Percentiles rank a stretch among this genome's conserved stretches.
Conservation (phyloP, 805 yeast genomes). For the Metschnikowia kunwiensis region DNA sequence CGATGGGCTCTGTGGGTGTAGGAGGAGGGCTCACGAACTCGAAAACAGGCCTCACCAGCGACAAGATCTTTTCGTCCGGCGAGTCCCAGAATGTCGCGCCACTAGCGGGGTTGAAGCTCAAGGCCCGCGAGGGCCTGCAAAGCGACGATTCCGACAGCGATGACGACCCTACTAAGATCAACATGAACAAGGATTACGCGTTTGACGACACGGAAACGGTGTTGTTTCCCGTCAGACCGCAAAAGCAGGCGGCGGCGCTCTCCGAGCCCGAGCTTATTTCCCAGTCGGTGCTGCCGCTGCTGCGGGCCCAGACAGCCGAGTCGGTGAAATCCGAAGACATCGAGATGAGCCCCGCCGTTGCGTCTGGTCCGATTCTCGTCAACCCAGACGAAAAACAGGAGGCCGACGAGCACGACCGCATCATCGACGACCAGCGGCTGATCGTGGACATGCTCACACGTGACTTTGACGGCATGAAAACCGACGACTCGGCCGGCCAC, state of each 20-base stretch:
- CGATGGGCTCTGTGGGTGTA: constrained; percentile 57
- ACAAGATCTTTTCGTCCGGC: constrained; percentile 44
- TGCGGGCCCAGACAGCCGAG: constrained; percentile 14
- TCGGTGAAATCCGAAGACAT: constrained; percentile 31
- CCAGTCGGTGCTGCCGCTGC: constrained; percentile 27
- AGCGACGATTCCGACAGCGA: constrained; percentile 37
- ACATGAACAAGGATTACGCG: constrained; percentile 61
- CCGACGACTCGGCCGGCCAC: constrained; percentile 13
- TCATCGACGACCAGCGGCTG: constrained; percentile 30
- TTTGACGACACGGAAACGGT: constrained; percentile 52
- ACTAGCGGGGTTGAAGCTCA: constrained; percentile 34
- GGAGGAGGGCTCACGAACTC: constrained; percentile 29
- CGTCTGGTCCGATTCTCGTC: constrained; percentile 4
- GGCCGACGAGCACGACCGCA: constrained; percentile 29
- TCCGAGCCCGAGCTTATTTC: constrained; percentile 5
- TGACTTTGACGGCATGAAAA: constrained; percentile 21
- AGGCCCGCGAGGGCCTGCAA: constrained; percentile 20
- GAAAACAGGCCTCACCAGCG: constrained; percentile 28
- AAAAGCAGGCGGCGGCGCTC: constrained; percentile 38
- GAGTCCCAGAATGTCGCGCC: constrained; percentile 38
- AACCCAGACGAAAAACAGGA: constrained; percentile 28
- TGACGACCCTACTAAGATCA: constrained; percentile 46
- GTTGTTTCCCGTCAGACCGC: constrained; percentile 70
- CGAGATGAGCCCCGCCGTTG: background rate
- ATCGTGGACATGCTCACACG: constrained; percentile 28